phyloP scores from a whole-genome alignment of 176 grass and related monocot genomes.

The Aegilops longissima region DNA sequence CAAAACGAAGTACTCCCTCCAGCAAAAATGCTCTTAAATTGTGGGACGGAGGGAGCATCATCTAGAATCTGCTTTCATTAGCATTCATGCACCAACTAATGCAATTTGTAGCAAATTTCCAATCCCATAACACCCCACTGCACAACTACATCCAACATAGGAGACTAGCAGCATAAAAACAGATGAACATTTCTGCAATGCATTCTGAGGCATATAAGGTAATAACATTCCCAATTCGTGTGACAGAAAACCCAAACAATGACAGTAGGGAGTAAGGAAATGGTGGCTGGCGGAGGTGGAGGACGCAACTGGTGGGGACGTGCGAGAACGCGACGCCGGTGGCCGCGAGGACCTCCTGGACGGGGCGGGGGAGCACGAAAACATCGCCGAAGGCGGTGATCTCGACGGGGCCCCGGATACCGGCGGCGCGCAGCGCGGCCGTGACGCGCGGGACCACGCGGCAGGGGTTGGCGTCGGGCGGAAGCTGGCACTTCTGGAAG shows the following conservation, averaged over 20 bases:
- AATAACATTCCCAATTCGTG: background rate
- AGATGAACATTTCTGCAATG: background rate
- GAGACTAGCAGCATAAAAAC: background rate
- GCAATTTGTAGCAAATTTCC: background rate
- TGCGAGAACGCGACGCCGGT: conserved; percentile 81
- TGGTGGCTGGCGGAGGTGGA: background rate
- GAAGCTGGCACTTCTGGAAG: conserved; percentile 82
- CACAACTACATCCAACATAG: background rate
- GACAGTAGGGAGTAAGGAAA: background rate
- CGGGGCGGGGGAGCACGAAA: conserved; percentile 34
- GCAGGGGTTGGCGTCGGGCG: conserved; percentile 49
- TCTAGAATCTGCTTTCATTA: background rate
- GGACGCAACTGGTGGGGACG: conserved; percentile 66
- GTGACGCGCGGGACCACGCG: conserved; percentile 58
- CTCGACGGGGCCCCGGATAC: conserved; percentile 72
- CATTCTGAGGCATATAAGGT: background rate
- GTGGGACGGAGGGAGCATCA: background rate
- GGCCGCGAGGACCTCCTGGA: conserved; percentile 67
- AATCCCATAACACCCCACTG: background rate
- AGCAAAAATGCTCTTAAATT: too few species aligned
- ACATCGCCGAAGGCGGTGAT: conserved; percentile 87
- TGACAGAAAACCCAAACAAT: background rate
- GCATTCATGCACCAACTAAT: background rate
- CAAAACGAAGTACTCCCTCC: background rate
- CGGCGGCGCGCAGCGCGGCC: conserved; percentile 68